Conservation (phyloP, 352 stramenopile species). For the Pythium brachiatum region DNA sequence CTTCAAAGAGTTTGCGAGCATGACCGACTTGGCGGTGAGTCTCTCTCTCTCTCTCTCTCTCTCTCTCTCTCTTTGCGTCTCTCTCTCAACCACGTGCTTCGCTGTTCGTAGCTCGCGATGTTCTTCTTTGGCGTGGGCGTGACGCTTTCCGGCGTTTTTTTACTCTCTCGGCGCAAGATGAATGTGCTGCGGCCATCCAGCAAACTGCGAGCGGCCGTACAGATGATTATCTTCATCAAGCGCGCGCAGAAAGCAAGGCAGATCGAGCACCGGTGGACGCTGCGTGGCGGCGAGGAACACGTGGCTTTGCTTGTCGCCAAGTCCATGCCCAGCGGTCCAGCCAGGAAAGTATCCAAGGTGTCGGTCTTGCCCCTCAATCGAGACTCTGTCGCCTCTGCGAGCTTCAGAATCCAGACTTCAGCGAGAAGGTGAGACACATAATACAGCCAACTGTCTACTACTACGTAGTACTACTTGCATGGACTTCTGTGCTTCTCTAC, state of each 20-base stretch:
- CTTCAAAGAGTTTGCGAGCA: conserved; percentile 80
- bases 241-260: conserved; percentile 51
- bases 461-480: neutral
- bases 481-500: conserved; percentile 11
- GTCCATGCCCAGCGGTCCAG: neutral
- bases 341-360: neutral
- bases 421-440: neutral
- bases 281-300: neutral
- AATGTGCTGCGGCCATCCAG: conserved; percentile 43
- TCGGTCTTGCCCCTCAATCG: neutral
- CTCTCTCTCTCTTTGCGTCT: neutral
- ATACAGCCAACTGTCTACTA: neutral
- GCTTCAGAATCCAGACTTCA: neutral
- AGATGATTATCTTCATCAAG: conserved; percentile 70
- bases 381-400: neutral
- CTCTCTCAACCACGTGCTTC: neutral
- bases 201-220: conserved; percentile 43
- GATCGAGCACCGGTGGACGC: conserved; percentile 44
- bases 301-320: neutral
- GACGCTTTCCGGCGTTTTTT: conserved; percentile 66
- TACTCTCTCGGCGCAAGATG: conserved; percentile 73
- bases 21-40: conserved; percentile 42
- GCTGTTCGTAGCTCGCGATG: conserved; percentile 43
- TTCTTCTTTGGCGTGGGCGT: conserved; percentile 67
- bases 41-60: neutral